Percentiles rank a stretch among this genome's conserved stretches.
These are phyloP conservation scores for Moricandia moricandioides DNA, from an alignment of 345 rosid genomes.

Conservation along the genomic window DNA sequence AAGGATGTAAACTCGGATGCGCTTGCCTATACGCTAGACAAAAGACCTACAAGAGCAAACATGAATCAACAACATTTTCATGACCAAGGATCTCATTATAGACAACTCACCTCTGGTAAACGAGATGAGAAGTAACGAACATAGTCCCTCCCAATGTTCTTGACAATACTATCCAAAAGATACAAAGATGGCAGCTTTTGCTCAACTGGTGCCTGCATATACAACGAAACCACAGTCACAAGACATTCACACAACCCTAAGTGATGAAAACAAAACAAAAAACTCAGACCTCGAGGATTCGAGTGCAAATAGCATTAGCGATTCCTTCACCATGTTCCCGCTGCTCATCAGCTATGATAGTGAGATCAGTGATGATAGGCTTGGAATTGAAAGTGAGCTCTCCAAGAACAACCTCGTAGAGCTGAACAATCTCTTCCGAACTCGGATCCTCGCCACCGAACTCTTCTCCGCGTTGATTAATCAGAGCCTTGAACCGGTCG, in stretches of 20 bases:
- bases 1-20: constrained; percentile 57
- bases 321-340: constrained; percentile 74
- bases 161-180: constrained; percentile 95
- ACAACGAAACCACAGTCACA: constrained; percentile 11
- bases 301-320: constrained; percentile 80
- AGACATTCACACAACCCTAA: not conserved
- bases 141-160: constrained; percentile 87
- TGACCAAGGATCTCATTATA: not conserved
- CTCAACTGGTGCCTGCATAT: constrained; percentile 76
- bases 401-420: constrained; percentile 62
- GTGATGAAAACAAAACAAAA: not conserved
- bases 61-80: constrained; percentile 2
- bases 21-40: constrained; percentile 78
- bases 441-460: constrained; percentile 40
- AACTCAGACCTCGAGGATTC: constrained; percentile 75
- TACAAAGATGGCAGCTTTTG: constrained; percentile 90
- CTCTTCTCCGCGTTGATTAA: constrained; percentile 66
- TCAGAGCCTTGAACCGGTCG: constrained; percentile 61
- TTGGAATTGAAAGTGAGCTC: constrained; percentile 90
- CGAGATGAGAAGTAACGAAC: constrained; percentile 71
- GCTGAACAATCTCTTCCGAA: constrained; percentile 62
- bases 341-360: constrained; percentile 92
- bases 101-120: constrained; percentile 82
- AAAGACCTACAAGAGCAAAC: constrained; percentile 58
- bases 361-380: constrained; percentile 96